Evolutionary conservation across 1,284 basidiomycete genomes (phyloP).

Genomic region (Taiwanofungus camphoratus): DNA sequence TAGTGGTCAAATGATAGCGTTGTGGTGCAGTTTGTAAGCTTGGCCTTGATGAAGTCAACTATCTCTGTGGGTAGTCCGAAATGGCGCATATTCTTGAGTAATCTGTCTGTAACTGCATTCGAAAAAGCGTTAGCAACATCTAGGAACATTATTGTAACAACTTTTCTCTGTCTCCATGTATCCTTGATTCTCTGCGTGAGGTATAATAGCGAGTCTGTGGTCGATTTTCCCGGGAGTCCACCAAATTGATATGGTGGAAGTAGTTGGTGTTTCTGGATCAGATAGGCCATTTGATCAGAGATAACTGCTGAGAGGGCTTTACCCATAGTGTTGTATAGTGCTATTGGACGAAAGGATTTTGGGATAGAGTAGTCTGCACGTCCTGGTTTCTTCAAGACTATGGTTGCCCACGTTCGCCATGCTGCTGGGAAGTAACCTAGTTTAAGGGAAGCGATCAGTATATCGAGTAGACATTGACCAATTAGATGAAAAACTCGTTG

Average conservation of each 20-base stretch:
- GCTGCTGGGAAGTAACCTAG: conserved; percentile 24
- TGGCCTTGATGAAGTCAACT: conserved; percentile 18
- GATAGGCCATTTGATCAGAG: conserved; percentile 18
- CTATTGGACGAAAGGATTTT: conserved; percentile 35
- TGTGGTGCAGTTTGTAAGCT: conserved; percentile 21
- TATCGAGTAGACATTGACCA: conserved; percentile 23
- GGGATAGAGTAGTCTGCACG: conserved; percentile 30
- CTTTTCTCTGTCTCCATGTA: conserved; percentile 29
- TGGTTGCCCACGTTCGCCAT: conserved; percentile 30
- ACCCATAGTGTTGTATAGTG: conserved; percentile 30
- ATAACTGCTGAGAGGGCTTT: conserved; percentile 29
- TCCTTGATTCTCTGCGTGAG: conserved; percentile 27
- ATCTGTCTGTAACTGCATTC: conserved; percentile 22
- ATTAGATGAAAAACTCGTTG: conserved; percentile 22
- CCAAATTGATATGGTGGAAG: conserved; percentile 30
- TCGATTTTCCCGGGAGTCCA: conserved; percentile 29
- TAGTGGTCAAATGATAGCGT: conserved; percentile 27
- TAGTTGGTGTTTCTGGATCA: conserved; percentile 20
- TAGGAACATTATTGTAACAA: conserved; percentile 30
- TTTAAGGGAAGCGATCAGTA: conserved; percentile 24
- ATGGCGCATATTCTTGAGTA: conserved; percentile 29
- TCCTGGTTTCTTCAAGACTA: conserved; percentile 35
- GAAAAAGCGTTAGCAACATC: conserved; percentile 38
- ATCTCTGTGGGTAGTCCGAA: conserved; percentile 24
- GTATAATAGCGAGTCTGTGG: conserved; percentile 32